Percentiles rank a stretch among this genome's conserved stretches.
Conservation (phyloP, 1,284 basidiomycete genomes). For the Puccinia triticina region DNA sequence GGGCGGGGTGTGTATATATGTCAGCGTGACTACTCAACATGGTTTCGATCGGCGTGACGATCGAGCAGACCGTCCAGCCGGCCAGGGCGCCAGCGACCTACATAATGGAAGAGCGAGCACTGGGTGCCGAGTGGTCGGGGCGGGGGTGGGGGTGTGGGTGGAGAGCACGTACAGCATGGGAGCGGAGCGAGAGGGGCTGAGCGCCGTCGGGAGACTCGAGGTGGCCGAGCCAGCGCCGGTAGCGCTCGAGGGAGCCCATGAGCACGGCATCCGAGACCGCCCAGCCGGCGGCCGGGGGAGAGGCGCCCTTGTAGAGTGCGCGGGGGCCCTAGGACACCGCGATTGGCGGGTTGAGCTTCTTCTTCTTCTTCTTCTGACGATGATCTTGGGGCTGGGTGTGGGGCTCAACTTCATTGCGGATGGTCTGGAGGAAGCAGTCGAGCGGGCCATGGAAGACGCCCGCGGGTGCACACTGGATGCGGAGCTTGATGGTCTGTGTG, state of each 20-base stretch:
- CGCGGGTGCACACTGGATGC: conserved; percentile 73
- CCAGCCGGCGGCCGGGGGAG: conserved; percentile 76
- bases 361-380: too few species aligned
- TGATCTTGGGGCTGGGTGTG: conserved; percentile 59
- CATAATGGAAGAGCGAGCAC: conserved; percentile 47
- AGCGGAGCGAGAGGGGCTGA: conserved; percentile 15
- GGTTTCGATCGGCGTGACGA: conserved; percentile 74
- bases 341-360: too few species aligned
- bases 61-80: conserved; percentile 72
- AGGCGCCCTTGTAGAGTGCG: conserved; percentile 64
- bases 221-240: conserved; percentile 51
- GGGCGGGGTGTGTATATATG: not conserved
- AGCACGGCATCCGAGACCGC: conserved; percentile 74
- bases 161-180: conserved; percentile 22
- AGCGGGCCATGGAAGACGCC: conserved; percentile 71
- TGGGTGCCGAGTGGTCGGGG: conserved; percentile 10
- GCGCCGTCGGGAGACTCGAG: conserved; percentile 12
- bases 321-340: conserved; percentile 3
- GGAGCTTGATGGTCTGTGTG: conserved; percentile 70
- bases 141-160: not conserved
- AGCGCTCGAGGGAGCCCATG: conserved; percentile 68
- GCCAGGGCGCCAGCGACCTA: conserved; percentile 72
- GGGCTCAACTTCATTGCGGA: conserved; percentile 66
- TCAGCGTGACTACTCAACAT: conserved; percentile 64
- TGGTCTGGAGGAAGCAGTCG: conserved; percentile 69